These are phyloP conservation scores for Malus sieversii DNA, from an alignment of 306 rosid genomes.

Conservation along the genomic window DNA sequence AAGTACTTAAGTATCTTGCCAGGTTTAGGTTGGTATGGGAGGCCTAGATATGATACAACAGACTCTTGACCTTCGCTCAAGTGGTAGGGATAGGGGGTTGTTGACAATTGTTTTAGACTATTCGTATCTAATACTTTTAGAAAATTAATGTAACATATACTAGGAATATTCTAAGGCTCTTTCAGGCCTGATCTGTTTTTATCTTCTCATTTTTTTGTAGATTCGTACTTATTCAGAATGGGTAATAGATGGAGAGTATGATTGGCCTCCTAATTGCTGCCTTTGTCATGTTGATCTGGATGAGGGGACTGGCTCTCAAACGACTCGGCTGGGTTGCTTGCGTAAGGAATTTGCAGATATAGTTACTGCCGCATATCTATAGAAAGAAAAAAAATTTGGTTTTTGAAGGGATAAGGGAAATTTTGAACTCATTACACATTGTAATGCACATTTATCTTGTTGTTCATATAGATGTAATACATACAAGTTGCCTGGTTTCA, in stretches of 20 bases:
- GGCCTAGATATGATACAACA: background rate
- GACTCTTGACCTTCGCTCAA: background rate
- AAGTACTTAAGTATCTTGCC: background rate
- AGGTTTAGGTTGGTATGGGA: background rate
- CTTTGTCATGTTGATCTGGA: slow-evolving; percentile 62
- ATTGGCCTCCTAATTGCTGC: slow-evolving; percentile 97
- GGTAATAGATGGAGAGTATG: slow-evolving; percentile 95
- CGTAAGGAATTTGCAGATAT: slow-evolving; percentile 58
- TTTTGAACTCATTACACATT: slow-evolving; percentile 12
- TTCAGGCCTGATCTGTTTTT: slow-evolving; percentile 9
- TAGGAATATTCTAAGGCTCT: background rate
- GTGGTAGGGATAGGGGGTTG: background rate
- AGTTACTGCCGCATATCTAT: slow-evolving; percentile 4
- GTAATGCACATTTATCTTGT: slow-evolving; percentile 20
- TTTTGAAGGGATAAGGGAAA: background rate
- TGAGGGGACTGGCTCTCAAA: slow-evolving; percentile 60
- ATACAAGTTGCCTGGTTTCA: slow-evolving; percentile 81
- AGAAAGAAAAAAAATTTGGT: background rate
- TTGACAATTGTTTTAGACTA: background rate
- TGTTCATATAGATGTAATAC: slow-evolving; percentile 60
- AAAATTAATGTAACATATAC: background rate
- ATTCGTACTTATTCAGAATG: slow-evolving; percentile 92
- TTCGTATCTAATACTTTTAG: background rate
- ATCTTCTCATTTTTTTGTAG: slow-evolving; percentile 34
- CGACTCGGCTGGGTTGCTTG: slow-evolving; percentile 92